Conservation (phyloP, 164 flowering plant genomes). For the Vitis vinifera region ASM3070453v1 NC_081807.1:2816501-2817000, state of each 20-base stretch:
- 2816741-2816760: too few species aligned
- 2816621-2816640: too few species aligned
- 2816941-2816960: background rate
- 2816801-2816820: background rate
- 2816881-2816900: background rate
- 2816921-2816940: background rate
- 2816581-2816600: constrained; percentile 43
- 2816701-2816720: too few species aligned
- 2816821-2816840: background rate
- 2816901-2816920: background rate
- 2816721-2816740: too few species aligned
- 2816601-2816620: background rate
- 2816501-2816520: constrained; percentile 51
- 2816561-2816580: constrained; percentile 52
- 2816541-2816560: constrained; percentile 38
- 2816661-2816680: too few species aligned
- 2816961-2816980: background rate
- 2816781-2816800: background rate
- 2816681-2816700: too few species aligned
- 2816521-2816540: constrained; percentile 38
- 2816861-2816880: background rate
- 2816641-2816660: too few species aligned
- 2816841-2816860: background rate
- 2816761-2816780: background rate
- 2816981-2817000: background rate